Evolutionary conservation across 2,329 filamentous ascomycete species (phyloP).

Genomic region (Drechslera avenae): DNA sequence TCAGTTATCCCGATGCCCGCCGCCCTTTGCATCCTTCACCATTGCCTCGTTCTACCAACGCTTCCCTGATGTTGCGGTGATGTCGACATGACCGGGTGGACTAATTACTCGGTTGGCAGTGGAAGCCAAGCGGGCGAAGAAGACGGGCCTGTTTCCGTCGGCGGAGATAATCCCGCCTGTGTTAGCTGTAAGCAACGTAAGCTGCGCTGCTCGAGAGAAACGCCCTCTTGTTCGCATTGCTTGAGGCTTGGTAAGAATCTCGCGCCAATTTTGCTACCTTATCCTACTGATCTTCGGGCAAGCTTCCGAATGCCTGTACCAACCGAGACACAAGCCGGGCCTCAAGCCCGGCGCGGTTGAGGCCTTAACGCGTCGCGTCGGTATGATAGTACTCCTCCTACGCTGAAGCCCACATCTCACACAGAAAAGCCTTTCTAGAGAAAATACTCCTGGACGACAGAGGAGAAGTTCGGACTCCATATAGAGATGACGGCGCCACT

Average conservation of each 20-base stretch:
- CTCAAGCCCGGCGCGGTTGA: slow-evolving; percentile 43
- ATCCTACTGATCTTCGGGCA: slow-evolving; percentile 14
- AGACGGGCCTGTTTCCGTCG: slow-evolving; percentile 30
- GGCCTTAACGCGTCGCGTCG: slow-evolving; percentile 41
- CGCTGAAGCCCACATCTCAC: slow-evolving; percentile 18
- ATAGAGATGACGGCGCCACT: slow-evolving; percentile 11
- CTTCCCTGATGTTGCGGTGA: slow-evolving; percentile 31
- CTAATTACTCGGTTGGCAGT: slow-evolving; percentile 38
- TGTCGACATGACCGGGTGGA: slow-evolving; percentile 37
- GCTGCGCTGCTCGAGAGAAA: slow-evolving; percentile 39
- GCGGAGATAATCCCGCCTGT: slow-evolving; percentile 40
- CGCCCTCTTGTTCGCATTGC: slow-evolving; percentile 42
- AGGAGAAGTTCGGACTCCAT: slow-evolving; percentile 33
- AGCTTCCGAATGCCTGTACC: slow-evolving; percentile 40
- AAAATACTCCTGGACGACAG: slow-evolving; percentile 36
- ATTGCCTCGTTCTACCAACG: slow-evolving; percentile 22
- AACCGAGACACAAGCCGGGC: slow-evolving; percentile 42
- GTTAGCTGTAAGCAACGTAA: slow-evolving; percentile 42
- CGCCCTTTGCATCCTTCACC: slow-evolving; percentile 30
- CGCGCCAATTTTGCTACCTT: neutral
- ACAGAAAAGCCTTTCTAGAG: slow-evolving; percentile 34
- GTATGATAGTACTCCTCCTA: slow-evolving; percentile 17
- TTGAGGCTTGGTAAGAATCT: slow-evolving; percentile 36
- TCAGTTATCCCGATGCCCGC: slow-evolving; percentile 37
- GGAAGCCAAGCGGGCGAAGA: slow-evolving; percentile 33